Percentiles rank a stretch among this genome's conserved stretches.
phyloP scores from a whole-genome alignment of 805 yeast genomes.

The Starmerella etchellsii region DNA sequence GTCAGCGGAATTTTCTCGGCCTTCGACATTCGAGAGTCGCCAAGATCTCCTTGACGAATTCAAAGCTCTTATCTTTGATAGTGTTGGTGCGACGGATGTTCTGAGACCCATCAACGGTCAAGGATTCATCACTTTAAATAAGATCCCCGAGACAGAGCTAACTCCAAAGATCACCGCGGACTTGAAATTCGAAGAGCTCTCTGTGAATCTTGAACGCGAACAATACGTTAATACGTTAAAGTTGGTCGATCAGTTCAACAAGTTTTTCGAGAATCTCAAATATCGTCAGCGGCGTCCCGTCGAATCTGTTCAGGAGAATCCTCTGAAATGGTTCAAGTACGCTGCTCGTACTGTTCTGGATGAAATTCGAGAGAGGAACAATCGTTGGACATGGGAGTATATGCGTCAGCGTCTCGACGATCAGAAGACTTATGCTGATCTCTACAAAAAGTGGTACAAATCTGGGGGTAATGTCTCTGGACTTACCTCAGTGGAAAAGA shows the following conservation, averaged over 20 bases:
- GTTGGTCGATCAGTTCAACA: slow-evolving; percentile 69
- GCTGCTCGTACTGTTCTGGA: slow-evolving; percentile 62
- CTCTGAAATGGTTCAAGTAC: slow-evolving; percentile 69
- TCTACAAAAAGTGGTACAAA: slow-evolving; percentile 55
- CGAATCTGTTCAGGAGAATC: slow-evolving; percentile 41
- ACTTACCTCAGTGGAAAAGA: slow-evolving; percentile 25
- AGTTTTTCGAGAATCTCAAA: slow-evolving; percentile 63
- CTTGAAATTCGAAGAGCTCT: slow-evolving; percentile 74
- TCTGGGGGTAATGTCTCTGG: slow-evolving; percentile 21
- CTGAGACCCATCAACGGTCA: slow-evolving; percentile 80
- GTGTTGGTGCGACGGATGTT: slow-evolving; percentile 31
- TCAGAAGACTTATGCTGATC: slow-evolving; percentile 48
- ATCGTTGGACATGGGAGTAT: slow-evolving; percentile 81
- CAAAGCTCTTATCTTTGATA: slow-evolving; percentile 19
- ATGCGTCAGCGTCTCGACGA: slow-evolving; percentile 60
- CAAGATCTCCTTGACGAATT: slow-evolving; percentile 30
- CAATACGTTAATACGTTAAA: slow-evolving; percentile 74
- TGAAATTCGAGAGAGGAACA: slow-evolving; percentile 70
- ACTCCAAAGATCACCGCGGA: slow-evolving; percentile 50
- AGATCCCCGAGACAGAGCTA: slow-evolving; percentile 40
- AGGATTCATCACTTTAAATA: slow-evolving; percentile 72
- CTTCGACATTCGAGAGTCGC: slow-evolving; percentile 29
- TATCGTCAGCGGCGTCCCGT: slow-evolving; percentile 61
- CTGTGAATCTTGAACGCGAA: slow-evolving; percentile 69
- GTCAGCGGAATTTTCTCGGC: slow-evolving; percentile 12